Evolutionary conservation across 768 basidiomycete species (phyloP), one percentile per base, ranked within the genome.

Genomic region (Rhizopogon roseolus): DNA sequence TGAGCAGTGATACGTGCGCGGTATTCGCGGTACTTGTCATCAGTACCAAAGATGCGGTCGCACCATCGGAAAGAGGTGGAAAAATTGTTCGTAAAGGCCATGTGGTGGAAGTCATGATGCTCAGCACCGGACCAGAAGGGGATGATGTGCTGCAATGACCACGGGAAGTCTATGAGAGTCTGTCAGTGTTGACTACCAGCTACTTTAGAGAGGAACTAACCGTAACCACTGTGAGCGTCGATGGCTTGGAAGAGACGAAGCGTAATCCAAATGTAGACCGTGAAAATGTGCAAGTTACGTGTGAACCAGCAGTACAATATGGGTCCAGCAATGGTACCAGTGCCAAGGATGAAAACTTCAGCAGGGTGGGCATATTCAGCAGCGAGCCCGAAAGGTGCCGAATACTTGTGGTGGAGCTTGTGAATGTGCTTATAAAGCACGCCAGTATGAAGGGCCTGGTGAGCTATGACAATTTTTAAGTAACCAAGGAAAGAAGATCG

Each of bases 91-190:
- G 83, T 84, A 77, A 94, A 96, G 4, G 90, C 86, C 90, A 93
- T 90, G 73, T 99, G 96, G 72, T 98, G 96, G 83, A 93, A 98
- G 66, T 98, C 95, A 68, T 97, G 95, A 73, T 96, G 93, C 63
- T 98, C 96, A 0, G 94, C 94, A 38, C 96, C 95, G 6, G 90
- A 88, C 95, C 95, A 98, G 80, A 98, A 90, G 2, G 94, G 94
- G 32, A 98, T 55, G 60, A 93, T 84, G 75, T 95, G 84, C 60
- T 93, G 87, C 52, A 98, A 77, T 5, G 92, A 95, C 95, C 94
- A 98, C 1, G 97, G 96, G 81, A 99, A 99, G 69, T 98, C 92
- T 88, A 50, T 5, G 22, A 9, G 19, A 39, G 6, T 4, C 29
- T 11, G 13, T 13, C 0, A 44, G 34, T 52, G 8, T 49, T 5